Evolutionary conservation across 129 eudicot species (phyloP), one percentile per base, ranked within the genome.

Genomic region (Flaveria robusta): DNA sequence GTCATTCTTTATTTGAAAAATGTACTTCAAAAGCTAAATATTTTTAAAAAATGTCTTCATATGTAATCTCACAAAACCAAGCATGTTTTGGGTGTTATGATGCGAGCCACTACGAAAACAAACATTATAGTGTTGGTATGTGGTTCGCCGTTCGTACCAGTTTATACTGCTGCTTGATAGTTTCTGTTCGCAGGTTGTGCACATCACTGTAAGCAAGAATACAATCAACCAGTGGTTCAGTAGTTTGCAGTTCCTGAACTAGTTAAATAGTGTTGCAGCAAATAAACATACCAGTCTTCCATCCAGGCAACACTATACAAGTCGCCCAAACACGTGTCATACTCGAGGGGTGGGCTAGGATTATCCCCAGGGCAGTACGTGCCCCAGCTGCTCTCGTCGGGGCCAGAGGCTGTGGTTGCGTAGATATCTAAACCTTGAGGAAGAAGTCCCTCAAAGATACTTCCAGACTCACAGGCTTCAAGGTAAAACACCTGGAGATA

Each of bases 401-500:
- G 90, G 43, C 85, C 88, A 7, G 99, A 87, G 6, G 99, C 97
- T 4, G 99, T 95, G 67, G 99, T 95, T 75, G 96, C 99, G 62
- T 95, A 95, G 7, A 95, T 91, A 77, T 95, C 89, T 23, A 95
- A 82, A 62, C 96, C 97, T 72, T 86, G 80, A 23, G 97, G 94
- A 76, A 89, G 96, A 11, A 95, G 85, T 26, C 99, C 99, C 66
- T 95, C 99, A 71, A 91, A 91, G 7, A 95, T 91, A 82, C 99
- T 95, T 78, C 99, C 99, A 7, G 99, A 71, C 62, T 95, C 99
- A 56, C 99, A 95, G 54, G 99, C 96, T 86, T 95, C 99, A 23
- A 95, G 81, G 83, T 95, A 95, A 77, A 80, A 80, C 16, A 80
- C 83, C 83, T 80, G 27, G 9, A 52, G 3, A 51, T 39, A 55